These are phyloP conservation scores for Chenopodium formosanum DNA, from an alignment of 148 eudicot species.

Conservation along the genomic window DNA sequence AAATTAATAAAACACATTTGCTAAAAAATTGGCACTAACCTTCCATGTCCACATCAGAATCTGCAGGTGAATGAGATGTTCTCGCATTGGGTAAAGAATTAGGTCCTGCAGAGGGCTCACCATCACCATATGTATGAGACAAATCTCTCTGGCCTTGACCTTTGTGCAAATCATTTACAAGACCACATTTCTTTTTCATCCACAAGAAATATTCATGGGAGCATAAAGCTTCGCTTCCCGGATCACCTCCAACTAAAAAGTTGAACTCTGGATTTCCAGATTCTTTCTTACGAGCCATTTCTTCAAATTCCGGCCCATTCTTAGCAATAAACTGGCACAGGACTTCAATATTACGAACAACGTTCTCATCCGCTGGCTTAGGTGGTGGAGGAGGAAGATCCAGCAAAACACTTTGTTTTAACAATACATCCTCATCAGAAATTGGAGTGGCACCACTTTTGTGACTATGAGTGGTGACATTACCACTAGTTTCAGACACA, in stretches of 20 bases:
- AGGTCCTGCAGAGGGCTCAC: constrained; percentile 21
- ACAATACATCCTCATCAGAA: constrained; percentile 18
- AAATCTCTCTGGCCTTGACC: constrained; percentile 25
- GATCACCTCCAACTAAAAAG: constrained; percentile 68
- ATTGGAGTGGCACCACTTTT: constrained; percentile 21
- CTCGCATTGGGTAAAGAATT: constrained; percentile 26
- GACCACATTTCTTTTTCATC: constrained; percentile 53
- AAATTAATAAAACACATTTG: neutral
- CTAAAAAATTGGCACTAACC: constrained; percentile 47
- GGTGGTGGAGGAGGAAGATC: constrained; percentile 55
- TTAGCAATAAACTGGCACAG: constrained; percentile 54
- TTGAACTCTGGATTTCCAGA: constrained; percentile 51
- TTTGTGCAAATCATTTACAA: constrained; percentile 24
- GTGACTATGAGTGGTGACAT: constrained; percentile 18
- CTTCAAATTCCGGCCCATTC: constrained; percentile 60
- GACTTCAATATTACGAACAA: constrained; percentile 50
- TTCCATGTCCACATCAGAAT: constrained; percentile 97
- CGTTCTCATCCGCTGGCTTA: constrained; percentile 47
- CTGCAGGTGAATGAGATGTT: constrained; percentile 49
- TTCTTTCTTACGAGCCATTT: constrained; percentile 51
- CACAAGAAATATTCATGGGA: constrained; percentile 57
- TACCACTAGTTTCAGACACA: constrained; percentile 28
- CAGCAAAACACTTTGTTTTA: constrained; percentile 12
- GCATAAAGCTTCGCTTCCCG: constrained; percentile 64
- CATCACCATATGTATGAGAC: constrained; percentile 26